Percentiles rank a stretch among this genome's conserved stretches.
phyloP scores from a whole-genome alignment of 2,329 filamentous ascomycete genomes.

The Ascocoryne sarcoides region DNA sequence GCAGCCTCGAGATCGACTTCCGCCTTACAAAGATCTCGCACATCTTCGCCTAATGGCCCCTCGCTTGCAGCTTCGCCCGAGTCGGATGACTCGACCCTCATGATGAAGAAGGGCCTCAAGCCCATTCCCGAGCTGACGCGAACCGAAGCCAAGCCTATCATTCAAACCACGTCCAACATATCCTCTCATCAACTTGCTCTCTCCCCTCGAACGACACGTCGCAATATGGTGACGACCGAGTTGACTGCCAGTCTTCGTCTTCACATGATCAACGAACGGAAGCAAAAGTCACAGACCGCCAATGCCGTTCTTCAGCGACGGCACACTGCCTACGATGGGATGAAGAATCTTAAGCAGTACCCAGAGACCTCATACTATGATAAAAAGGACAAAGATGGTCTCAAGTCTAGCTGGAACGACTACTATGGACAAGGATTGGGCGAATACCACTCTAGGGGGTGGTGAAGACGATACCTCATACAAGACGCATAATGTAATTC shows the following conservation, averaged over 20 bases:
- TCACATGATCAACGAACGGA: conserved; percentile 88
- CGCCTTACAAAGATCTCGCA: conserved; percentile 46
- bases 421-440: conserved; percentile 74
- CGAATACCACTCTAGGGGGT: conserved; percentile 79
- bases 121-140: conserved; percentile 41
- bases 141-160: conserved; percentile 67
- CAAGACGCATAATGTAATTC: background rate
- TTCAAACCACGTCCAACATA: conserved; percentile 57
- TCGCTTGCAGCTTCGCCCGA: conserved; percentile 46
- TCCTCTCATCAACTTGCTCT: conserved; percentile 59
- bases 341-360: conserved; percentile 79
- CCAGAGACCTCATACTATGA: conserved; percentile 57
- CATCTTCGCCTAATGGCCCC: conserved; percentile 59
- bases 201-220: conserved; percentile 82
- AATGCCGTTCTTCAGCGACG: conserved; percentile 83
- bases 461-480: conserved; percentile 39
- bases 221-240: conserved; percentile 94
- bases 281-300: conserved; percentile 84
- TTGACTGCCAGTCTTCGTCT: conserved; percentile 86
- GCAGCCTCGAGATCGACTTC: conserved; percentile 35
- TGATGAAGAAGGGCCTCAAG: conserved; percentile 37
- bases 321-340: conserved; percentile 75
- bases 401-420: conserved; percentile 71
- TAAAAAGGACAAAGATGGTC: conserved; percentile 46
- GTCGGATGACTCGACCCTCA: conserved; percentile 35